Conservation (phyloP, 441 rosid species). For the Arabidopsis hybrid region DNA sequence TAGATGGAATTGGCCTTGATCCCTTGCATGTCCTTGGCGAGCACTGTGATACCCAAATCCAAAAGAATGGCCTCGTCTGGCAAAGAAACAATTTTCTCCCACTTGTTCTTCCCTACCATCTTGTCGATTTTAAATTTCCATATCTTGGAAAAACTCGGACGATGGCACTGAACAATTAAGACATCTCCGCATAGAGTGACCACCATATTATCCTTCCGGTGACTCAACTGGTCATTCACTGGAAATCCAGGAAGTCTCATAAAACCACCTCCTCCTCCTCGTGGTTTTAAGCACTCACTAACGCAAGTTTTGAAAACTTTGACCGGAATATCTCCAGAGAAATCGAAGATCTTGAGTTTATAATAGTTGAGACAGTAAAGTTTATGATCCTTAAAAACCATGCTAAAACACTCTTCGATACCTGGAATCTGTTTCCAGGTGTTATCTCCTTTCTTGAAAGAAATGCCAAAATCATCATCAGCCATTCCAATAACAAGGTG, state of each 20-base stretch:
- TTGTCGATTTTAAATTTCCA: neutral
- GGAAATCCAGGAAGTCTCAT: too few species aligned
- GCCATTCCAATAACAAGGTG: neutral
- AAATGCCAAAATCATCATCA: neutral
- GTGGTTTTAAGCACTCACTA: too few species aligned
- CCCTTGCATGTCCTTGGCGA: neutral
- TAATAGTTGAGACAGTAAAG: neutral
- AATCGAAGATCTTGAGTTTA: too few species aligned
- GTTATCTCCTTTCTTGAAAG: constrained; percentile 19
- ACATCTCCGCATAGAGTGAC: neutral
- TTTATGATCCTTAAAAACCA: neutral
- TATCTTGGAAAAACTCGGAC: neutral
- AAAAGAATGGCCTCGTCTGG: neutral
- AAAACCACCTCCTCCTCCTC: too few species aligned
- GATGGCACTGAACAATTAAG: neutral
- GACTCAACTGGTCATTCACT: too few species aligned
- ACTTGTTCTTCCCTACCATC: neutral
- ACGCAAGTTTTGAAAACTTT: too few species aligned
- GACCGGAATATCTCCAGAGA: too few species aligned
- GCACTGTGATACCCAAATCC: neutral
- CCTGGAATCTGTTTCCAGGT: neutral
- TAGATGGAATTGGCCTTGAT: neutral
- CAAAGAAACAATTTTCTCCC: neutral
- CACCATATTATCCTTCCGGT: too few species aligned
- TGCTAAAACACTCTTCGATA: neutral